phyloP scores from a whole-genome alignment of 2,329 filamentous ascomycete species.

The Blastomyces gilchristii region DNA sequence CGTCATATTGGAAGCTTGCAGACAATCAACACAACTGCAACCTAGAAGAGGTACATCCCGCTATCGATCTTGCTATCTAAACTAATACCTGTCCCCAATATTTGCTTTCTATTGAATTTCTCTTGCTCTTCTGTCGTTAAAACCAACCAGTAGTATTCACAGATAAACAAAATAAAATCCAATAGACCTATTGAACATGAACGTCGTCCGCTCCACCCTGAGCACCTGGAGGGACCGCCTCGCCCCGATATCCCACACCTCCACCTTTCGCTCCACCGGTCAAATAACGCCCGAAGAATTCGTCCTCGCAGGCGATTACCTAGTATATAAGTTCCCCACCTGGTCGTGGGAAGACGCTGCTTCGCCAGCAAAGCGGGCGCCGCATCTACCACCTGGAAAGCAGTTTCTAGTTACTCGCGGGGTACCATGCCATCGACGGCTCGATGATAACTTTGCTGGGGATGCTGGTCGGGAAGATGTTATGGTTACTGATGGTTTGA shows the following conservation, averaged over 20 bases:
- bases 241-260: constrained; percentile 78
- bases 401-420: constrained; percentile 93
- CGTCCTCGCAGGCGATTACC: constrained; percentile 86
- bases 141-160: background rate
- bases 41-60: background rate
- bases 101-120: background rate
- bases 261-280: constrained; percentile 85
- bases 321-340: constrained; percentile 97
- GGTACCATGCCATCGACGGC: constrained; percentile 81
- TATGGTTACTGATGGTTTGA: constrained; percentile 68
- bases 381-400: constrained; percentile 76
- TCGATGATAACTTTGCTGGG: constrained; percentile 88
- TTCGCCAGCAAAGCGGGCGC: constrained; percentile 63
- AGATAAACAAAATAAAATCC: background rate
- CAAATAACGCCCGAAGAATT: constrained; percentile 98
- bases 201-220: constrained; percentile 83
- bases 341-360: constrained; percentile 95
- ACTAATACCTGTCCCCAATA: background rate
- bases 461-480: constrained; percentile 79
- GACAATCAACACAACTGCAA: background rate
- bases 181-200: constrained; percentile 48
- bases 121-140: background rate
- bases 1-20: background rate
- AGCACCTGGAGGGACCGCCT: constrained; percentile 87
- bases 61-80: background rate